Conservation (phyloP, 1,139 yeast genomes). For the Debaryomycetaceae sp. region DNA sequence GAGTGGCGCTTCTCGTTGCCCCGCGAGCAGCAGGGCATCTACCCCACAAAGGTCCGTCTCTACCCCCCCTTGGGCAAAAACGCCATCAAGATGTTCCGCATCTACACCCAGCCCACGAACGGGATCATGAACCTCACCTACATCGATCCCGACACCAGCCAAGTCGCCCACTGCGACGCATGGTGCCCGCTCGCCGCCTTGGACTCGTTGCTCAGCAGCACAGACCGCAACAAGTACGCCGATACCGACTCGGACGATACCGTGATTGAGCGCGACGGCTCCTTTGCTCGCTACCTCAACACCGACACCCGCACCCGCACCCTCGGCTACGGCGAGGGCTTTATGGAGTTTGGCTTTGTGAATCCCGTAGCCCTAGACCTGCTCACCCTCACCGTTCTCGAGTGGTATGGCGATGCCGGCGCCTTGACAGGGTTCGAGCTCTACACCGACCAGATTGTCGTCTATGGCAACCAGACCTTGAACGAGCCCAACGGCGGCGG, state of each 20-base stretch:
- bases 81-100: slow-evolving; percentile 58
- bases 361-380: slow-evolving; percentile 54
- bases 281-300: slow-evolving; percentile 27
- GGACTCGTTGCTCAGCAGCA: slow-evolving; percentile 15
- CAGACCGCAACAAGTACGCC: slow-evolving; percentile 12
- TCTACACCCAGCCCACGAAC: slow-evolving; percentile 67
- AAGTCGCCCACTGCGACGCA: slow-evolving; percentile 62
- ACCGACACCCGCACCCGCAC: slow-evolving; percentile 30
- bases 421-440: slow-evolving; percentile 67
- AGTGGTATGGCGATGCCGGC: slow-evolving; percentile 60
- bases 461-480: slow-evolving; percentile 63
- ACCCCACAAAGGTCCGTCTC: slow-evolving; percentile 67
- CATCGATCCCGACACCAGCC: slow-evolving; percentile 59
- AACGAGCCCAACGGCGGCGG: slow-evolving; percentile 54
- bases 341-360: slow-evolving; percentile 75
- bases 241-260: slow-evolving; percentile 9
- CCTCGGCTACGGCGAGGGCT: slow-evolving; percentile 39
- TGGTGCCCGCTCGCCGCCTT: slow-evolving; percentile 59
- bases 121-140: slow-evolving; percentile 91
- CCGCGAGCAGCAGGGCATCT: slow-evolving; percentile 35
- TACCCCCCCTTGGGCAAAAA: slow-evolving; percentile 45
- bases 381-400: slow-evolving; percentile 56
- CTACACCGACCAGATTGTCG: slow-evolving; percentile 48
- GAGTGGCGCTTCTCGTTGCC: slow-evolving; percentile 61
- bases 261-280: slow-evolving; percentile 22